A percentile compares a stretch with the other conserved stretches of the same genome.
These are phyloP conservation scores for Apophysomyces sp. DNA, from an alignment of 371 early-diverging fungal species.

Conservation along the genomic window DNA sequence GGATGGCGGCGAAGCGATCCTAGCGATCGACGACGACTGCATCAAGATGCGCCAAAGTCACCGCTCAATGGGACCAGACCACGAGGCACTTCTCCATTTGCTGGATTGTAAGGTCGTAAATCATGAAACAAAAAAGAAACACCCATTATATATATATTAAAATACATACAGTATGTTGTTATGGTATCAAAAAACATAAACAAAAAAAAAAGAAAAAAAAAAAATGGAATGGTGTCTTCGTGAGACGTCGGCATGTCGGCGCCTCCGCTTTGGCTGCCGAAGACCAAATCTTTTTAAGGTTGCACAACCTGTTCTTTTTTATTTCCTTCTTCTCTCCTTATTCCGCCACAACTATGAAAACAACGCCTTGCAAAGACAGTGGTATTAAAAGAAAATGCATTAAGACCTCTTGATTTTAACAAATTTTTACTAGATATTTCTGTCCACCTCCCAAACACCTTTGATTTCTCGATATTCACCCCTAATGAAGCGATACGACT, in stretches of 20 bases:
- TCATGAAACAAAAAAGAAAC: no score
- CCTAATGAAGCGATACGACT: not conserved
- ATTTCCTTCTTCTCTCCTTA: not conserved
- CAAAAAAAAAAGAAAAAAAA: no score
- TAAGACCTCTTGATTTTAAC: not conserved
- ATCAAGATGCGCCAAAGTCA: conserved; percentile 2
- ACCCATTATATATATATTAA: no score
- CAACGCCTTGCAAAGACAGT: not conserved
- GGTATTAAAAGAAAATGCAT: not conserved
- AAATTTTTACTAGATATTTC: not conserved
- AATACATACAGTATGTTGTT: no score
- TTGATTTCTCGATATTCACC: not conserved
- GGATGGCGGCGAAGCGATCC: not conserved
- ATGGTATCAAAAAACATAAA: no score
- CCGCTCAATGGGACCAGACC: not conserved
- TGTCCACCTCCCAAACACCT: not conserved
- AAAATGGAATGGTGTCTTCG: not conserved
- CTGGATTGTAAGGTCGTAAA: conserved; percentile 16
- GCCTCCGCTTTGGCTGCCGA: not conserved
- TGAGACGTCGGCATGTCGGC: not conserved
- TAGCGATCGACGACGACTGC: conserved; percentile 1
- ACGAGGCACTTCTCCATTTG: conserved; percentile 10
- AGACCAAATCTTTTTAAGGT: not conserved
- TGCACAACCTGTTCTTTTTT: not conserved
- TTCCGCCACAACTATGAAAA: not conserved